A percentile compares a stretch with the other conserved stretches of the same genome.
Conservation (phyloP, 2,329 filamentous ascomycete genomes). For the Torrubiella hemipterigena region DNA sequence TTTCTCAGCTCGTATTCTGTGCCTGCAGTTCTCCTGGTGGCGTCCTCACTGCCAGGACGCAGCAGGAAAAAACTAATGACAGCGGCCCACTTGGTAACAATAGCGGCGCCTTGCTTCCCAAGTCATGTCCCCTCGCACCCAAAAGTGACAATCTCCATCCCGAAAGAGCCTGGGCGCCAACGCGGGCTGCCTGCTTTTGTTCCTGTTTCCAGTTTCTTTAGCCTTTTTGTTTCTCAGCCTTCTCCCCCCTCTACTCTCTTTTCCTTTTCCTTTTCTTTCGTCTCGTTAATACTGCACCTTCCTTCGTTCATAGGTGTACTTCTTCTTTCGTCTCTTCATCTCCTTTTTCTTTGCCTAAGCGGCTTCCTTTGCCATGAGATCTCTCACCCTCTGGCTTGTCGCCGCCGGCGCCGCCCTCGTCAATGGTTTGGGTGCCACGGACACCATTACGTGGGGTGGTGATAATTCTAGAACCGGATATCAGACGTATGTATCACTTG, state of each 20-base stretch:
- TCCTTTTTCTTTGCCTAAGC: too few relatives aligned
- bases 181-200: not conserved
- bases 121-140: too few relatives aligned
- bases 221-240: too few relatives aligned
- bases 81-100: too few relatives aligned
- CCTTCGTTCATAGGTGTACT: not conserved
- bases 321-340: too few relatives aligned
- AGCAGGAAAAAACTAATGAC: too few relatives aligned
- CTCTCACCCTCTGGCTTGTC: constrained; percentile 14
- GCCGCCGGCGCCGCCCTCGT: constrained; percentile 20
- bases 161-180: too few relatives aligned
- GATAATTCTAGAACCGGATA: constrained; percentile 42
- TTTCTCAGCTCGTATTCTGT: too few relatives aligned
- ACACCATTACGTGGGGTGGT: constrained; percentile 49
- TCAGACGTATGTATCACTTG: constrained; percentile 28
- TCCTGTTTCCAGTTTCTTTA: not conserved
- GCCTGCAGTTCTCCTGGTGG: too few relatives aligned
- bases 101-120: too few relatives aligned
- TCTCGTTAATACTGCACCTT: not conserved
- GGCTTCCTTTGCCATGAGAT: constrained; percentile 11
- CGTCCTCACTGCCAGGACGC: too few relatives aligned
- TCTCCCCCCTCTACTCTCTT: not conserved
- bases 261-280: not conserved
- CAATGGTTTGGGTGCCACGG: constrained; percentile 28
- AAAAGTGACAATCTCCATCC: too few relatives aligned